Evolutionary conservation across 257 asterid species (phyloP).

Genomic region (Leptodermis oblonga): DNA sequence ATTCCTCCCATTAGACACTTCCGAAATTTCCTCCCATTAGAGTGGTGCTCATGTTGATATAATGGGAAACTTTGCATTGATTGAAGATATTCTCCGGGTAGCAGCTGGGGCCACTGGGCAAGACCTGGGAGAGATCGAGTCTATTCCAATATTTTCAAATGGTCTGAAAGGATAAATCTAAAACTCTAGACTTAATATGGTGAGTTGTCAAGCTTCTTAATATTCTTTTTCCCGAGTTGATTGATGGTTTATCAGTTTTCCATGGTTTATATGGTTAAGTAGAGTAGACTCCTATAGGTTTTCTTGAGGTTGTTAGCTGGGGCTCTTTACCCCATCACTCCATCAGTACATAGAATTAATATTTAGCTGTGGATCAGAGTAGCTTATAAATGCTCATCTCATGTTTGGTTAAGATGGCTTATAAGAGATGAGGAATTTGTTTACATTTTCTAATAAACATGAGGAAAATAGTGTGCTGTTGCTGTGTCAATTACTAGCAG

Average conservation of each 20-base stretch:
- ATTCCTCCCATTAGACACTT: too few relatives aligned
- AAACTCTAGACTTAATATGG: conserved; percentile 38
- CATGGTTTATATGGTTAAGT: not conserved
- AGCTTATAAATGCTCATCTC: not conserved
- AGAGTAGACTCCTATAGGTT: not conserved
- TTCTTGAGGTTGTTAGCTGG: not conserved
- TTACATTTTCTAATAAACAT: not conserved
- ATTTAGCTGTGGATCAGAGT: not conserved
- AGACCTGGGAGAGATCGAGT: conserved; percentile 70
- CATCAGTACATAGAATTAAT: not conserved
- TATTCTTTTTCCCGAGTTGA: not conserved
- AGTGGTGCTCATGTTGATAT: conserved; percentile 90
- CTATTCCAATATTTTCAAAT: conserved; percentile 60
- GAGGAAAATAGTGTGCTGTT: not conserved
- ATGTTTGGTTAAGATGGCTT: not conserved
- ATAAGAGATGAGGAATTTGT: not conserved
- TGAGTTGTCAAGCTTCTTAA: conserved; percentile 20
- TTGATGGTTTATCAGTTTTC: not conserved
- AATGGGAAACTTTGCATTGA: conserved; percentile 74
- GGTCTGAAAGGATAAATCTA: conserved; percentile 68
- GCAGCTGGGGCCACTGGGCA: conserved; percentile 82
- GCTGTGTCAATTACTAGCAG: not conserved
- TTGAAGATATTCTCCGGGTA: conserved; percentile 70
- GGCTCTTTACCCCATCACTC: not conserved
- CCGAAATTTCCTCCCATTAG: too few relatives aligned